phyloP scores from a whole-genome alignment of 768 basidiomycete species.

The Pulveroboletus ravenelii region DNA sequence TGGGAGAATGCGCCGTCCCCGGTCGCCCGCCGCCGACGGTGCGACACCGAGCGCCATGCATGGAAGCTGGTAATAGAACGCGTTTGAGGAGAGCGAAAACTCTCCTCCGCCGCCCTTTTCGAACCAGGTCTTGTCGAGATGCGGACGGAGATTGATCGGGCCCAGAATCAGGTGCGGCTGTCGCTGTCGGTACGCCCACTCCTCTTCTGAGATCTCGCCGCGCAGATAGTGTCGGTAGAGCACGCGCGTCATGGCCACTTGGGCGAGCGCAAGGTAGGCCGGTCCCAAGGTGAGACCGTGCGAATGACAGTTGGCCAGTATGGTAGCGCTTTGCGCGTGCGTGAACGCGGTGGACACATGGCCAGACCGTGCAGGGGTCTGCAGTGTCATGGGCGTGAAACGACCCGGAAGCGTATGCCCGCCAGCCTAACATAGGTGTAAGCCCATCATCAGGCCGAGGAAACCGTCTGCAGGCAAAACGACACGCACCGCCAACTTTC shows the following conservation, averaged over 20 bases:
- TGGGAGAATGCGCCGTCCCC: background rate
- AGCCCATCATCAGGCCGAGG: background rate
- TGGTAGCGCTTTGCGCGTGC: constrained; percentile 24
- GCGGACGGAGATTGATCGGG: constrained; percentile 48
- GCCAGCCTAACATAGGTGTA: constrained; percentile 34
- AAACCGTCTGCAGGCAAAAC: background rate
- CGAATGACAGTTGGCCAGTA: constrained; percentile 38
- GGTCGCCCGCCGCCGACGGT: too few species aligned
- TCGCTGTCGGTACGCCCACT: constrained; percentile 48
- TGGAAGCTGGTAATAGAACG: constrained; percentile 40
- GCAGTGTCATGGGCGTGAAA: constrained; percentile 31
- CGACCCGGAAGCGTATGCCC: constrained; percentile 53
- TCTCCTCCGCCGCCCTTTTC: constrained; percentile 41
- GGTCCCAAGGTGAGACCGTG: constrained; percentile 48
- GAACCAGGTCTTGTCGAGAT: constrained; percentile 45
- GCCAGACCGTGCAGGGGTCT: constrained; percentile 35
- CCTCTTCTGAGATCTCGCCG: constrained; percentile 44
- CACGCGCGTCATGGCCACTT: constrained; percentile 49
- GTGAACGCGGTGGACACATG: constrained; percentile 24
- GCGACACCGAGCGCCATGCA: constrained; percentile 40
- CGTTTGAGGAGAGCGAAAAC: constrained; percentile 40
- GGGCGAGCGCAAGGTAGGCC: constrained; percentile 45
- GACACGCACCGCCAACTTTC: constrained; percentile 34
- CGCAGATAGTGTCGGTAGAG: constrained; percentile 43
- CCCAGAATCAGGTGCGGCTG: constrained; percentile 48